A percentile compares a stretch with the other conserved stretches of the same genome.
phyloP scores from a whole-genome alignment of 805 yeast species.

The Wickerhamiella parazyma region DNA sequence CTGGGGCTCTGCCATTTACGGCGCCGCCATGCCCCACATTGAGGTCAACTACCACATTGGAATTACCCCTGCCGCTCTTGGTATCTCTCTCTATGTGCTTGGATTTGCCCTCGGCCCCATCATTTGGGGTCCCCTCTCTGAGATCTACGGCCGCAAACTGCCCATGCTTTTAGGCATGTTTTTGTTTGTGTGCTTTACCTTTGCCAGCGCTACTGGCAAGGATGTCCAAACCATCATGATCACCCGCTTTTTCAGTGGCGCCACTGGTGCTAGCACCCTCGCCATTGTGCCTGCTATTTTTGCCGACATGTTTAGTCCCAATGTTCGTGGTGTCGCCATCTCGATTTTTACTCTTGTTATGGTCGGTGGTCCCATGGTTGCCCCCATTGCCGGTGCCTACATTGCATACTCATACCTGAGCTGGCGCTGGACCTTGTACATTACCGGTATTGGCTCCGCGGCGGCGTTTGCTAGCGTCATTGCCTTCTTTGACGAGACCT shows the following conservation, averaged over 20 bases:
- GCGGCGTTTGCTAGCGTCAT: constrained; percentile 29
- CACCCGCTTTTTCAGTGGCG: constrained; percentile 64
- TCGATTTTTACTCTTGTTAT: constrained; percentile 51
- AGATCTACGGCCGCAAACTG: constrained; percentile 43
- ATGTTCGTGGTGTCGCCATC: constrained; percentile 55
- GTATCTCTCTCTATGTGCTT: constrained; percentile 69
- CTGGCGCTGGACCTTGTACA: constrained; percentile 12
- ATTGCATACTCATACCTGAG: constrained; percentile 28
- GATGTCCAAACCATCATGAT: constrained; percentile 60
- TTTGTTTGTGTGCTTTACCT: constrained; percentile 41
- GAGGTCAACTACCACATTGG: constrained; percentile 41
- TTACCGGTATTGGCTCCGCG: constrained; percentile 25
- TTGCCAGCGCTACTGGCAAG: constrained; percentile 58
- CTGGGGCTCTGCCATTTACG: constrained; percentile 12
- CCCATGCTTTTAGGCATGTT: constrained; percentile 39
- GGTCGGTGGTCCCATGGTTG: constrained; percentile 56
- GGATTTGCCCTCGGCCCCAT: constrained; percentile 93
- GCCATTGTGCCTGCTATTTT: constrained; percentile 72
- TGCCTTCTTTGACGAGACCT: constrained; percentile 28
- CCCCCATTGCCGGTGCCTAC: constrained; percentile 62
- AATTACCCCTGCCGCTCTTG: constrained; percentile 55
- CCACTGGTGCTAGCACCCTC: constrained; percentile 65
- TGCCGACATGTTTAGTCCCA: constrained; percentile 59
- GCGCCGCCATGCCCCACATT: constrained; percentile 5
- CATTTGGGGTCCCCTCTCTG: constrained; percentile 79